These are phyloP conservation scores for Penicillium sp. DNA, from an alignment of 2,329 filamentous ascomycete species.

Conservation along the genomic window DNA sequence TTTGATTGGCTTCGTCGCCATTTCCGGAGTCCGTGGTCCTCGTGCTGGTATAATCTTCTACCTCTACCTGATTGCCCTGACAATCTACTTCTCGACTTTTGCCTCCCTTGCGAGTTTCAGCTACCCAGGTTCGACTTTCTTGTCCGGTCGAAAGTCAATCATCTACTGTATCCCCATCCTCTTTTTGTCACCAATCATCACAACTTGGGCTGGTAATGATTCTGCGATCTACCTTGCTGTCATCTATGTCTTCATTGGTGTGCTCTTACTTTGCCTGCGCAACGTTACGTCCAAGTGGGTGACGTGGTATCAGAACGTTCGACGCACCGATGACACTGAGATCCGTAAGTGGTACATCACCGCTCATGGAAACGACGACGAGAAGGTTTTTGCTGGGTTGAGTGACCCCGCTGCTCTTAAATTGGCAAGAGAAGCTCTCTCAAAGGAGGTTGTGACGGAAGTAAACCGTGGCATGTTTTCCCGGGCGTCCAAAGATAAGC, in stretches of 20 bases:
- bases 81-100: slow-evolving; percentile 60
- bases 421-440: slow-evolving; percentile 49
- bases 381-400: slow-evolving; percentile 46
- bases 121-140: slow-evolving; percentile 56
- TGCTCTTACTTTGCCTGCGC: slow-evolving; percentile 57
- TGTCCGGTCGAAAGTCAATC: slow-evolving; percentile 59
- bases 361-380: slow-evolving; percentile 33
- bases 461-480: slow-evolving; percentile 45
- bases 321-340: slow-evolving; percentile 40
- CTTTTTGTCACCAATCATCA: slow-evolving; percentile 58
- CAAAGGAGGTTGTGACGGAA: slow-evolving; percentile 49
- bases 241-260: slow-evolving; percentile 54
- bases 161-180: slow-evolving; percentile 58
- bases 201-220: slow-evolving; percentile 56
- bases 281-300: slow-evolving; percentile 59
- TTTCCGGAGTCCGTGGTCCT: slow-evolving; percentile 48
- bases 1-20: slow-evolving; percentile 55
- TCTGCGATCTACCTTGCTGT: slow-evolving; percentile 58
- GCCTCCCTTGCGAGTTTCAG: slow-evolving; percentile 57
- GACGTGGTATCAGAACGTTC: slow-evolving; percentile 52
- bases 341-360: slow-evolving; percentile 43
- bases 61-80: slow-evolving; percentile 59
- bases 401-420: slow-evolving; percentile 53
- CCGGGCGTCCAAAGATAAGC: slow-evolving; percentile 44
- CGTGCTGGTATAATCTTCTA: slow-evolving; percentile 58